A percentile compares a stretch with the other conserved stretches of the same genome.
Evolutionary conservation across 306 rosid genomes (phyloP).

Genomic region (Cicer cuneatum): DNA sequence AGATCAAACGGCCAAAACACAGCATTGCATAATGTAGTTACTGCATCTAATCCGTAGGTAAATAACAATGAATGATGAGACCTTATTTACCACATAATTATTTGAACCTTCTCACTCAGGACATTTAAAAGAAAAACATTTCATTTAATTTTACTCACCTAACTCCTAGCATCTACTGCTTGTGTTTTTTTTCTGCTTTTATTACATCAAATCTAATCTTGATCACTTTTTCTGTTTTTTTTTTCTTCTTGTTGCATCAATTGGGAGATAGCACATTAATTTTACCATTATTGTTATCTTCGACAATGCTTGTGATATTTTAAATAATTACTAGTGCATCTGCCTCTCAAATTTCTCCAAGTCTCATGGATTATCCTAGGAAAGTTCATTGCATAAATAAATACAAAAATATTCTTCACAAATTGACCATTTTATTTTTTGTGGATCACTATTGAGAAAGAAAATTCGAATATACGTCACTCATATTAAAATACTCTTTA

Average conservation of each 20-base stretch:
- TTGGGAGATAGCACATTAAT: background rate
- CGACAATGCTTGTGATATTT: no score
- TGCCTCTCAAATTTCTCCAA: slow-evolving; percentile 24
- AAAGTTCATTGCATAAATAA: background rate
- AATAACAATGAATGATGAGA: slow-evolving; percentile 23
- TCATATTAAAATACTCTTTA: background rate
- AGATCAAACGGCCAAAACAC: no score
- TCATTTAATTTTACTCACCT: slow-evolving; percentile 3
- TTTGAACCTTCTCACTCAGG: background rate
- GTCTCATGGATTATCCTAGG: slow-evolving; percentile 1
- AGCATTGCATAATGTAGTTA: no score
- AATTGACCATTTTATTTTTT: background rate
- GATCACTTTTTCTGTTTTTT: background rate
- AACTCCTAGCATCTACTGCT: background rate
- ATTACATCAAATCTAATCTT: slow-evolving; percentile 6
- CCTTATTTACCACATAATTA: background rate
- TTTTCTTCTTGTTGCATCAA: background rate
- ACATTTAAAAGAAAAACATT: background rate
- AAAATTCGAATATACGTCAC: background rate
- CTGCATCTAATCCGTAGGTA: background rate
- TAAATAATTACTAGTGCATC: slow-evolving; percentile 2
- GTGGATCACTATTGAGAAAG: background rate
- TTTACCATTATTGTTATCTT: background rate
- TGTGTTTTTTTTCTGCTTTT: background rate
- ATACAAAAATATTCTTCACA: slow-evolving; percentile 9